These are phyloP conservation scores for Backusella psychrophila DNA, from an alignment of 192 early-diverging fungal species.

Conservation along the genomic window DNA sequence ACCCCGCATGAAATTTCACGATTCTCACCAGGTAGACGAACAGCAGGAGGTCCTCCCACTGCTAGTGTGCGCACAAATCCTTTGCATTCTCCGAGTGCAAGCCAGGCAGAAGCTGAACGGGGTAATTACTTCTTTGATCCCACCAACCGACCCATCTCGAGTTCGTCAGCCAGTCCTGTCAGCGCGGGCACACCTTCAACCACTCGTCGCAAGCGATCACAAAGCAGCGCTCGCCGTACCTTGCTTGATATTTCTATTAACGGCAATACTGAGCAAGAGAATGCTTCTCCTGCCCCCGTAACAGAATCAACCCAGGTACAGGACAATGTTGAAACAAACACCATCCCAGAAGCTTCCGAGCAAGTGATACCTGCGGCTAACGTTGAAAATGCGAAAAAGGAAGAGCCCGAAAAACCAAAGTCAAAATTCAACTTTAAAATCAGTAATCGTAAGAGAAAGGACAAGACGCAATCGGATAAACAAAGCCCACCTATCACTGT, in stretches of 20 bases:
- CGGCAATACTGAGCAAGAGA: neutral
- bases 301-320: neutral
- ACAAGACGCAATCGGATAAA: slow-evolving; percentile 9
- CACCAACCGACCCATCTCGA: neutral
- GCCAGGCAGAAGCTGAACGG: neutral
- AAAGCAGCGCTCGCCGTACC: neutral
- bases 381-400: neutral
- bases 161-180: neutral
- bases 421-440: slow-evolving; percentile 14
- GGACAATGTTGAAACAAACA: neutral
- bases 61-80: neutral
- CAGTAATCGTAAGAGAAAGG: slow-evolving; percentile 16
- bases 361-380: neutral
- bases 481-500: slow-evolving; percentile 70
- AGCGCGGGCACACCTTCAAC: neutral
- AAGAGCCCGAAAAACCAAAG: slow-evolving; percentile 4
- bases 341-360: neutral
- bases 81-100: neutral
- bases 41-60: neutral
- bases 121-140: slow-evolving; percentile 23
- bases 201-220: neutral
- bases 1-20: slow-evolving; percentile 1
- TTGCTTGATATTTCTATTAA: neutral
- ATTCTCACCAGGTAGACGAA: slow-evolving; percentile 13
- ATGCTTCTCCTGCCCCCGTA: neutral